A percentile compares a stretch with the other conserved stretches of the same genome.
Evolutionary conservation across 371 early-diverging fungal species (phyloP).

Genomic region (Spiromyces aspiralis): DNA sequence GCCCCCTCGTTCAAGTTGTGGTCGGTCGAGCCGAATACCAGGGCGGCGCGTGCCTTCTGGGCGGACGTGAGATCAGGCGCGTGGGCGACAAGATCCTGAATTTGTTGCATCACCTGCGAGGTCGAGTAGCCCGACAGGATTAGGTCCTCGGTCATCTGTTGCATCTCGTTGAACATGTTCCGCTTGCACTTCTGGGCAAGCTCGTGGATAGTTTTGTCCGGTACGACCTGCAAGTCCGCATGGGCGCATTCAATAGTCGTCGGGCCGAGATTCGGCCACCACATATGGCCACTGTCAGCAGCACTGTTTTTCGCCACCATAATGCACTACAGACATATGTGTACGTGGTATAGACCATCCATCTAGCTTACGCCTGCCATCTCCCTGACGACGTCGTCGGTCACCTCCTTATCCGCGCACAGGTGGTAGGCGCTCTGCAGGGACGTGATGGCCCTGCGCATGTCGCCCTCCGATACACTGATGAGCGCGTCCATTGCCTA

Average conservation of each 20-base stretch:
- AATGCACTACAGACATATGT: too few species aligned
- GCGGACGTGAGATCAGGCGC: constrained; percentile 35
- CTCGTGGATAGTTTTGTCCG: constrained; percentile 36
- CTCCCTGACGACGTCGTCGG: constrained; percentile 44
- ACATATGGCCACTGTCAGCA: too few species aligned
- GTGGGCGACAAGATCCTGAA: constrained; percentile 42
- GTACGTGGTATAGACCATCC: too few species aligned
- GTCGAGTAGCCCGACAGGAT: constrained; percentile 62
- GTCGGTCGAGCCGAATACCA: constrained; percentile 46
- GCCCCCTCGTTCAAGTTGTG: constrained; percentile 66
- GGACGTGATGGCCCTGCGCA: constrained; percentile 81
- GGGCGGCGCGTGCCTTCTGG: constrained; percentile 51
- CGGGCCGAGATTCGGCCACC: too few species aligned
- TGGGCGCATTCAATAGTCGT: too few species aligned
- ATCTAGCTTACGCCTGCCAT: constrained; percentile 57
- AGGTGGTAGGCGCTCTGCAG: constrained; percentile 72
- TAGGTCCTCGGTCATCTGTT: constrained; percentile 31
- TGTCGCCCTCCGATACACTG: constrained; percentile 69
- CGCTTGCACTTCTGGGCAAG: constrained; percentile 36
- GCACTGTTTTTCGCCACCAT: too few species aligned
- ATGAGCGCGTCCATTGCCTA: constrained; percentile 53
- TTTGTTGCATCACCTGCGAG: constrained; percentile 50
- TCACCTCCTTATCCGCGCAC: constrained; percentile 32
- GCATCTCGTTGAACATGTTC: constrained; percentile 27
- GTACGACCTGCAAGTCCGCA: constrained; percentile 37